Evolutionary conservation across 345 rosid genomes (phyloP).

Genomic region (Lumnitzera littorea): DNA sequence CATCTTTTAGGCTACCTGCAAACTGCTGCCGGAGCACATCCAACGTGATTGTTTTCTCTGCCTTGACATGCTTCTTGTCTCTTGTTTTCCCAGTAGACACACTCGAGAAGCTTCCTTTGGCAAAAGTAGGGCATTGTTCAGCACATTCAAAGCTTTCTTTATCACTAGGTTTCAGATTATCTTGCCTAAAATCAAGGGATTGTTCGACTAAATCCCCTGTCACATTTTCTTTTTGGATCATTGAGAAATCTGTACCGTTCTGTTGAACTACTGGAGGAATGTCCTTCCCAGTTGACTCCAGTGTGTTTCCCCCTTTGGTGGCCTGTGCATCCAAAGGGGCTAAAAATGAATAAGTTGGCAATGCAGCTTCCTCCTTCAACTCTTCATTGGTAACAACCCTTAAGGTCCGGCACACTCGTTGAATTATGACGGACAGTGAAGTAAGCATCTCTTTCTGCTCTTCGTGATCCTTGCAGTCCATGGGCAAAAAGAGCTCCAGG

Average conservation of each 20-base stretch:
- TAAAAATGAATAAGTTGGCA: slow-evolving; percentile 28
- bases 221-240: slow-evolving; percentile 15
- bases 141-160: slow-evolving; percentile 31
- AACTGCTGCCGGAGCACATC: slow-evolving; percentile 70
- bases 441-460: slow-evolving; percentile 65
- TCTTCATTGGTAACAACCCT: slow-evolving; percentile 73
- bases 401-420: slow-evolving; percentile 60
- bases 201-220: slow-evolving; percentile 21
- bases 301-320: slow-evolving; percentile 26
- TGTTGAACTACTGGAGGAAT: slow-evolving; percentile 24
- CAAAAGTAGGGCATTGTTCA: slow-evolving; percentile 29
- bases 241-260: slow-evolving; percentile 16
- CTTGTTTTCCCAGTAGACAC: slow-evolving; percentile 23
- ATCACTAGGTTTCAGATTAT: slow-evolving; percentile 19
- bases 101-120: slow-evolving; percentile 39
- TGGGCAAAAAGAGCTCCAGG: slow-evolving; percentile 90
- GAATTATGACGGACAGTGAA: slow-evolving; percentile 58
- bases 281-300: slow-evolving; percentile 13
- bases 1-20: slow-evolving; percentile 90
- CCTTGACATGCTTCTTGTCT: slow-evolving; percentile 55
- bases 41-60: slow-evolving; percentile 64
- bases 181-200: slow-evolving; percentile 14
- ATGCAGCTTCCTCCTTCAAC: slow-evolving; percentile 42
- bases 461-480: slow-evolving; percentile 47
- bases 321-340: slow-evolving; percentile 19